Conservation (phyloP, 345 rosid species). For the Odontarrhena argentea region DNA sequence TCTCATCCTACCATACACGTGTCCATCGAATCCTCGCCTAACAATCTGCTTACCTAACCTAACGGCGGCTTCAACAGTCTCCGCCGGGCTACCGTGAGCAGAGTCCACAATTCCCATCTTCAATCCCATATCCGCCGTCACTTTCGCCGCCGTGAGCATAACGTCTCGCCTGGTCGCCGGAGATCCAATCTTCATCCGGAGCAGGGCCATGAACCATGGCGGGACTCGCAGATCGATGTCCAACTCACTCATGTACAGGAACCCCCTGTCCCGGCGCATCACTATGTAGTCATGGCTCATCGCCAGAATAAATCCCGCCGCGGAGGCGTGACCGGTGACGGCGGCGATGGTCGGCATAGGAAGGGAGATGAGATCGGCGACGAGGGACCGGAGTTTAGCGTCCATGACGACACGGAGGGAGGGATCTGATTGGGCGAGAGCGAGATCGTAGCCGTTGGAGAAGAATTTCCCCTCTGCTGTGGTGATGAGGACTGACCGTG, state of each 20-base stretch:
- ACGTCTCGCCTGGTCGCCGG: constrained; percentile 50
- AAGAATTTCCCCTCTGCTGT: constrained; percentile 74
- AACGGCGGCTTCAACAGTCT: constrained; percentile 53
- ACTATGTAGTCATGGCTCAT: constrained; percentile 63
- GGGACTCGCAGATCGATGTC: constrained; percentile 56
- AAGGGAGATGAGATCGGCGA: constrained; percentile 56
- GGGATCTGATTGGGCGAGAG: constrained; percentile 45
- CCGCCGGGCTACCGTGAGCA: constrained; percentile 50
- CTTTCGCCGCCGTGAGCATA: constrained; percentile 53
- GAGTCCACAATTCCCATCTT: constrained; percentile 57
- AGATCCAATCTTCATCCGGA: constrained; percentile 47
- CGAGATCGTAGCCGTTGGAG: constrained; percentile 84
- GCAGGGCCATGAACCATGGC: constrained; percentile 46
- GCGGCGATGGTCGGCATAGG: constrained; percentile 76
- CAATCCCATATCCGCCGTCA: constrained; percentile 54
- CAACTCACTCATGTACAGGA: constrained; percentile 73
- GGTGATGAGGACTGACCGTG: constrained; percentile 61
- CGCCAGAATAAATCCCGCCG: constrained; percentile 62
- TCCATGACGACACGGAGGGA: constrained; percentile 48
- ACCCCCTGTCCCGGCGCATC: constrained; percentile 70
- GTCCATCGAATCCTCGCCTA: constrained; percentile 48
- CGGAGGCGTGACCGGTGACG: constrained; percentile 75
- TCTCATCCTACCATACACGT: constrained; percentile 58
- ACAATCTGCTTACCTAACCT: constrained; percentile 50
- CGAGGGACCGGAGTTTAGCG: constrained; percentile 42